phyloP scores from a whole-genome alignment of 2,329 filamentous ascomycete species.

The Hortaea sp. region DNA sequence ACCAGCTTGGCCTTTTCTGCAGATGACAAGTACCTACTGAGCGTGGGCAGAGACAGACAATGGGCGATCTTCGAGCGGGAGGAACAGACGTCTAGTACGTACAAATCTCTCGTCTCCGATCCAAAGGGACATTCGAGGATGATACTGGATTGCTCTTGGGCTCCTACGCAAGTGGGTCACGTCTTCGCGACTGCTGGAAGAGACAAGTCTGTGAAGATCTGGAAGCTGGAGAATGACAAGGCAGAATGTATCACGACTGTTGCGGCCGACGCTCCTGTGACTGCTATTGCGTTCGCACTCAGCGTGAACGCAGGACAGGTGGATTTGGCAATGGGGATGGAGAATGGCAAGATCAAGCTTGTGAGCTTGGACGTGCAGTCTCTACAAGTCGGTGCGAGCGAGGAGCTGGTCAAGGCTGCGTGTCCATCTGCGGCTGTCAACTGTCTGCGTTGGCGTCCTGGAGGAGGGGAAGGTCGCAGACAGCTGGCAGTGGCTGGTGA shows the following conservation, averaged over 20 bases:
- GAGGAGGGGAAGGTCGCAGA: neutral
- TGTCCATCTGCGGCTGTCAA: slow-evolving; percentile 6
- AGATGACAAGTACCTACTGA: slow-evolving; percentile 67
- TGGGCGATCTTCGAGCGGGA: slow-evolving; percentile 70
- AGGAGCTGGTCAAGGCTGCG: neutral
- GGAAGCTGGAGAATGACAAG: slow-evolving; percentile 29
- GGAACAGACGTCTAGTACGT: slow-evolving; percentile 33
- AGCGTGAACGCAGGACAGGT: neutral
- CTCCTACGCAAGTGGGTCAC: slow-evolving; percentile 38
- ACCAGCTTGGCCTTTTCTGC: slow-evolving; percentile 70
- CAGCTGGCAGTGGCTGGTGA: slow-evolving; percentile 31
- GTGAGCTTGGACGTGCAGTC: slow-evolving; percentile 1
- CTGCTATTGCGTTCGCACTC: slow-evolving; percentile 21
- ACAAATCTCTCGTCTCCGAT: slow-evolving; percentile 53
- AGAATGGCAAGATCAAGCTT: slow-evolving; percentile 14
- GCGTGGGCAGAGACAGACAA: slow-evolving; percentile 82
- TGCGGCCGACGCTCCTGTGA: slow-evolving; percentile 16
- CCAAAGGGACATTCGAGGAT: slow-evolving; percentile 83
- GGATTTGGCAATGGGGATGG: slow-evolving; percentile 15
- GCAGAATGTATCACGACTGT: slow-evolving; percentile 16
- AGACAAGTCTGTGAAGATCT: slow-evolving; percentile 68
- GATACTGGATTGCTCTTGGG: slow-evolving; percentile 85
- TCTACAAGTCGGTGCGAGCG: slow-evolving; percentile 5
- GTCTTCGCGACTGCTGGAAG: slow-evolving; percentile 80
- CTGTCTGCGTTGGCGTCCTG: slow-evolving; percentile 4